These are phyloP conservation scores for Plantago major DNA, from an alignment of 257 asterid genomes.

Conservation along the genomic window DNA sequence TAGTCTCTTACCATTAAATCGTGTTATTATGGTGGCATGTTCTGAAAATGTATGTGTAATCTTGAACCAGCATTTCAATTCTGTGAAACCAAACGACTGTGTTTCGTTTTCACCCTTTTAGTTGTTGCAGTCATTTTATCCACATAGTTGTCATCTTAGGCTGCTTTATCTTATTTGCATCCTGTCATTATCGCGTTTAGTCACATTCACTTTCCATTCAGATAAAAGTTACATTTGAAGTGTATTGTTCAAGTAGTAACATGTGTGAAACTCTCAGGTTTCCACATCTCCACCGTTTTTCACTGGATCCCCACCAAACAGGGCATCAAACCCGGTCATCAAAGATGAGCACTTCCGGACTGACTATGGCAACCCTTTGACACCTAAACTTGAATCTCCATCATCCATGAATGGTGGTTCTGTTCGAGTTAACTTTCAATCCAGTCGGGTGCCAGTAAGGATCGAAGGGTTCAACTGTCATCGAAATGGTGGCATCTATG, in stretches of 20 bases:
- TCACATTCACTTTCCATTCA: too few species aligned
- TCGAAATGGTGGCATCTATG: conserved; percentile 42
- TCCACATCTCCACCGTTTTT: conserved; percentile 50
- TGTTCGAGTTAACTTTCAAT: conserved; percentile 36
- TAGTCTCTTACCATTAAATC: too few species aligned
- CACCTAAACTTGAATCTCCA: conserved; percentile 29
- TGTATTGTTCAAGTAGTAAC: not conserved
- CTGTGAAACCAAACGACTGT: too few species aligned
- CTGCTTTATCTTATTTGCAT: too few species aligned
- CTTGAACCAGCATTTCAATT: too few species aligned
- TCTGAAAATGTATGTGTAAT: too few species aligned
- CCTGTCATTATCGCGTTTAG: too few species aligned
- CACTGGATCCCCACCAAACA: conserved; percentile 48
- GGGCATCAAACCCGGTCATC: conserved; percentile 54
- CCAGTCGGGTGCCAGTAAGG: conserved; percentile 46
- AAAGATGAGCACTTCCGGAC: conserved; percentile 49
- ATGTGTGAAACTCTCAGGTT: conserved; percentile 19
- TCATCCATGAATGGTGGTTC: conserved; percentile 38
- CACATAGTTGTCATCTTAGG: too few species aligned
- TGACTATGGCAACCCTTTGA: conserved; percentile 24
- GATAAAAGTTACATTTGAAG: not conserved
- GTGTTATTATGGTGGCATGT: too few species aligned
- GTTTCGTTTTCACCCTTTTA: too few species aligned
- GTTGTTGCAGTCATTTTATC: too few species aligned
- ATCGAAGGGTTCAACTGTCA: conserved; percentile 66